A percentile compares a stretch with the other conserved stretches of the same genome.
Conservation (phyloP, 768 basidiomycete genomes). For the Lactarius sanguifluus region DNA sequence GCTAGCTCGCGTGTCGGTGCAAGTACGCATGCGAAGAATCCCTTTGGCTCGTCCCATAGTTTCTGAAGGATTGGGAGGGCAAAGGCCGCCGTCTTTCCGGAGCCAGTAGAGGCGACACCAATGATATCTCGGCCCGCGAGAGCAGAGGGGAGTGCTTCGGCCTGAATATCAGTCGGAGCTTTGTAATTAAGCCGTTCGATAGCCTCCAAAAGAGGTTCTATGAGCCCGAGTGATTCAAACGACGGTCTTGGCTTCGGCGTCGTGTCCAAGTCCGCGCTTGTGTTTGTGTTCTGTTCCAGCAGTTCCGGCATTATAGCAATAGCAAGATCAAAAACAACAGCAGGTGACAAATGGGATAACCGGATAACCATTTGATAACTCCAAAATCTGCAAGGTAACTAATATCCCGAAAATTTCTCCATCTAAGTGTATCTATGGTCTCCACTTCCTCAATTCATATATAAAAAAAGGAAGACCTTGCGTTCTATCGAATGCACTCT, state of each 20-base stretch:
- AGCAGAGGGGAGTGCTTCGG: conserved; percentile 80
- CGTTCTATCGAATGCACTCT: no score
- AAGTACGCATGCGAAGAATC: conserved; percentile 89
- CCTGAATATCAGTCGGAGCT: conserved; percentile 88
- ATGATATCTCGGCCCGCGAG: conserved; percentile 93
- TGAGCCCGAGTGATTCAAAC: conserved; percentile 85
- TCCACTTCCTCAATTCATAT: no score
- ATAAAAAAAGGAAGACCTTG: no score
- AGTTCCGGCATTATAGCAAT: not conserved
- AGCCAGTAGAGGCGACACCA: conserved; percentile 96
- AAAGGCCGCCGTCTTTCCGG: conserved; percentile 97
- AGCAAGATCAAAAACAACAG: no score
- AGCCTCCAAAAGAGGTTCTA: conserved; percentile 84
- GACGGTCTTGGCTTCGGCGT: conserved; percentile 42
- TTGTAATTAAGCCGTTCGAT: conserved; percentile 80
- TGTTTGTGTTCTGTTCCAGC: not conserved
- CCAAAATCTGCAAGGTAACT: no score
- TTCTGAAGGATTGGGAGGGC: conserved; percentile 94
- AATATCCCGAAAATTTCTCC: no score
- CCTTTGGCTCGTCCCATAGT: conserved; percentile 93
- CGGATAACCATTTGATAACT: no score
- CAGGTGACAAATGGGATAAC: no score
- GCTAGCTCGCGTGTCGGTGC: conserved; percentile 98
- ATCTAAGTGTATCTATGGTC: no score
- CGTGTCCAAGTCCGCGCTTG: not conserved